Evolutionary conservation across 1,284 basidiomycete genomes (phyloP), one percentile per base, ranked within the genome.

Genomic region (Moniliophthora roreri): DNA sequence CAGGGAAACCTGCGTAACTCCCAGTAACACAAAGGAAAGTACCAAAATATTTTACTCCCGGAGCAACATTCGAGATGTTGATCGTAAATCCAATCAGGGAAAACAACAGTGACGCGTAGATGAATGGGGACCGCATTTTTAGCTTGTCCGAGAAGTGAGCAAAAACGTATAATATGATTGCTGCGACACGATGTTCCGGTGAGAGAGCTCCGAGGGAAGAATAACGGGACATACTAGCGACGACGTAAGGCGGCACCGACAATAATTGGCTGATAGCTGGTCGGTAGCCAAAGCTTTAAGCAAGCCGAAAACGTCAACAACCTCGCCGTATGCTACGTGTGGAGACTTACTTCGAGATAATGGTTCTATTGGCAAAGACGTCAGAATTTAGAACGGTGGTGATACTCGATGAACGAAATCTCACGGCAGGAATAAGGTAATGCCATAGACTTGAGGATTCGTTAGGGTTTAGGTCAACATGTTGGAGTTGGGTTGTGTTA

Each of bases 221-320:
- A 36, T 20, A 15, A 24, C 48, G 67, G n/a, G n/a, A n/a, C 80
- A 56, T 60, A 84, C 84, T 80, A 0, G 83, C 82, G 50, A 80
- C 71, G 26, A 84, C 66, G 62, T 89, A 89, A 15, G 85, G 82
- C 0, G 88, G 88, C 0, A 89, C 79, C 0, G 86, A 87, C 24
- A 89, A 73, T 1, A 90, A 72, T 59, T 89, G 84, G 53, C 79
- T 83, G 56, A 85, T 73, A 0, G 83, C 69, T 2, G 80, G 69
- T 9, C 71, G 67, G 61, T 79, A 79, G 6, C 83, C 85, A 54
- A 87, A 87, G 26, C 79, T 82, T 53, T 15, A 53, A 16, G 32
- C 24, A 32, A 11, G 11, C 23, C 18, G 13, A 39, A 54, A 36
- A 52, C 32, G 40, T 44, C 5, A 39, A 36, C 44, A 18, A 45